Base-by-base conservation (phyloP, 495 filamentous ascomycete species). In the Xylaria cubensis region DNA sequence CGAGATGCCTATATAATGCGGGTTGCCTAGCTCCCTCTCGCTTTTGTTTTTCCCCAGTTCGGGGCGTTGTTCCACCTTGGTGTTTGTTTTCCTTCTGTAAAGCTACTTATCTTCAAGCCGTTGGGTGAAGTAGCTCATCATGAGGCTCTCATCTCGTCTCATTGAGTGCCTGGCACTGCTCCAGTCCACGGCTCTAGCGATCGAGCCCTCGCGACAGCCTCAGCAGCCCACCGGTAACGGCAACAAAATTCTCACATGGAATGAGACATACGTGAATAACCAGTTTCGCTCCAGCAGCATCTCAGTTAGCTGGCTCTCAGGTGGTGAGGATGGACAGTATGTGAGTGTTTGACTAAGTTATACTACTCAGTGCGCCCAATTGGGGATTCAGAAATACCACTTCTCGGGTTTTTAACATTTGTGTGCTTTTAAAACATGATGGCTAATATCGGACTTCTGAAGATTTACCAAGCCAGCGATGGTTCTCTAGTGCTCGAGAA, bases 401-500 rank as follows among this genome's bases (percentile, higher is more conserved):
- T 24, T 26, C 34, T 5, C 3, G 36, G 8, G 13, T 1, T 21
- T 61, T 21, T 12, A 21, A 24, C 4, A 36, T 48, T 61, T 24
- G 13, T 12, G 24, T 34, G 41, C 7, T 48, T 6, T 15, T 13
- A 3, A 34, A 41, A 32, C 4, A 21, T 44, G 39, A 36, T 19
- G 15, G 29, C 67, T 70, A 61, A 61, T 21, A 3, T 3, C 15
- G 7, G 21, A 13, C 41, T 41, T 51, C 41, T 0, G 0, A 64
- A 71, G 69, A 85, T 87, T 70, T 87, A 84, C 64, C 73, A 73
- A 5, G 77, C 67, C 39, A 73, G 76, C 4, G 81, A 83, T 66
- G 83, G 81, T 2, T 82, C 84, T 1, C 74, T 89, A 4, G 66
- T 85, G 7, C 84, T 88, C 64, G 81, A 84, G 71, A 85, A 88